A percentile compares a stretch with the other conserved stretches of the same genome.
phyloP scores from a whole-genome alignment of 805 yeast species.

The Kluyveromyces lactis region DNA sequence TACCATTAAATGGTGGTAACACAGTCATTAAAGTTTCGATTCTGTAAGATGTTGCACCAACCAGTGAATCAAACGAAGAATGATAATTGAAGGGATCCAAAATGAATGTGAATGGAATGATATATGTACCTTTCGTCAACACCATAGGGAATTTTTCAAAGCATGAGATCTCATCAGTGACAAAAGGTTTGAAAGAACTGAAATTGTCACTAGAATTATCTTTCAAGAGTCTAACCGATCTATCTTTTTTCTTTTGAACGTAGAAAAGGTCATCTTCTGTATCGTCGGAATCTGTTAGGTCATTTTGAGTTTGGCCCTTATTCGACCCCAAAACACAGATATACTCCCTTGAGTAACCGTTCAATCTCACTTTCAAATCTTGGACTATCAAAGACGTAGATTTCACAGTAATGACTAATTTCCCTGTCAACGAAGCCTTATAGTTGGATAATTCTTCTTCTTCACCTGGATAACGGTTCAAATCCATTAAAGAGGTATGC shows the following conservation, averaged over 20 bases:
- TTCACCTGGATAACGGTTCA: neutral
- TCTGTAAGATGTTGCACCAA: constrained; percentile 13
- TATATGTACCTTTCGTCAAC: constrained; percentile 6
- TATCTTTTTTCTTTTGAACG: neutral
- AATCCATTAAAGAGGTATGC: neutral
- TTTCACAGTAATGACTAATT: constrained; percentile 7
- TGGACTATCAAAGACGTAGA: constrained; percentile 1
- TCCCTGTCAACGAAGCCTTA: constrained; percentile 6
- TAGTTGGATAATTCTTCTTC: neutral
- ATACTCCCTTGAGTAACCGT: constrained; percentile 8
- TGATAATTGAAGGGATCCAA: constrained; percentile 10
- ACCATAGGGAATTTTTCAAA: neutral
- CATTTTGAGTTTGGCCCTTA: no score
- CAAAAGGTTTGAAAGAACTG: constrained; percentile 3
- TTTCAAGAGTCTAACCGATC: neutral
- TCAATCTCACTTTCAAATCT: constrained; percentile 6
- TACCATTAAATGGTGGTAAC: neutral
- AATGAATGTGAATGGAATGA: constrained; percentile 8
- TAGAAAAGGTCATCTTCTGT: neutral
- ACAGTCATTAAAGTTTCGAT: constrained; percentile 4
- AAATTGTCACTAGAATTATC: neutral
- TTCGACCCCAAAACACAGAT: constrained; percentile 1
- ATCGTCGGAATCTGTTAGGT: neutral
- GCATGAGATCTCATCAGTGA: constrained; percentile 3
- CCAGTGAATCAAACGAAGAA: constrained; percentile 6